Evolutionary conservation across 2,329 filamentous ascomycete genomes (phyloP), one percentile per base, ranked within the genome.

Genomic region (Aureobasidium namibiae): DNA sequence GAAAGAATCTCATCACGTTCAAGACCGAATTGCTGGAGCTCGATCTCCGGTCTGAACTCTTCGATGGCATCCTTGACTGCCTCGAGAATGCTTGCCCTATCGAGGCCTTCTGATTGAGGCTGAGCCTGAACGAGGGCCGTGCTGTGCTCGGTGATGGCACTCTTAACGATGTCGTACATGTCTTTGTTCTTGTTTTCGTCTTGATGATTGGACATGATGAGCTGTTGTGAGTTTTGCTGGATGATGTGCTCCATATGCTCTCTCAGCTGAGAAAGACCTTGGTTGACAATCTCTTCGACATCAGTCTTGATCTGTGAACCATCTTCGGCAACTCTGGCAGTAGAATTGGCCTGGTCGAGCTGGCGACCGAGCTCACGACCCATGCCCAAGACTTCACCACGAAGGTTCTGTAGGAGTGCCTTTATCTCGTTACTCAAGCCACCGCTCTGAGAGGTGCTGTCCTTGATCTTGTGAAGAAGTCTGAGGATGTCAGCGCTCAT

Each of bases 381-480:
- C 92, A 96, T 96, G 3, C 91, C 92, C 4, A 96, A 80, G 9
- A 97, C 91, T 70, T 97, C 92, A 2, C 91, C 92, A 23, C 92
- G 86, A 36, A 97, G 80, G 68, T 96, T 92, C 24, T 91, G 86
- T 9, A 96, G 89, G 9, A 96, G 80, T 4, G 90, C 86, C 73
- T 97, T 97, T 63, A 96, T 90, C 70, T 95, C 90, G 59, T 90
- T 90, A 1, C 91, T 96, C 54, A 96, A 81, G 5, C 92, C 90
- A 60, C 92, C 92, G 41, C 89, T 86, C 71, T 95, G 89, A 0
- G 89, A 81, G 60, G 96, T 88, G 66, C 91, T 96, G 69, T 95
- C 91, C 70, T 95, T 96, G 70, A 97, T 88, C 61, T 87, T 87
- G 63, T 87, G 86, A 60, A 97, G 86, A 45, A 94, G 85, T 63